phyloP scores from a whole-genome alignment of 73 alveolate species.

The Paraurostyla sp. region DNA sequence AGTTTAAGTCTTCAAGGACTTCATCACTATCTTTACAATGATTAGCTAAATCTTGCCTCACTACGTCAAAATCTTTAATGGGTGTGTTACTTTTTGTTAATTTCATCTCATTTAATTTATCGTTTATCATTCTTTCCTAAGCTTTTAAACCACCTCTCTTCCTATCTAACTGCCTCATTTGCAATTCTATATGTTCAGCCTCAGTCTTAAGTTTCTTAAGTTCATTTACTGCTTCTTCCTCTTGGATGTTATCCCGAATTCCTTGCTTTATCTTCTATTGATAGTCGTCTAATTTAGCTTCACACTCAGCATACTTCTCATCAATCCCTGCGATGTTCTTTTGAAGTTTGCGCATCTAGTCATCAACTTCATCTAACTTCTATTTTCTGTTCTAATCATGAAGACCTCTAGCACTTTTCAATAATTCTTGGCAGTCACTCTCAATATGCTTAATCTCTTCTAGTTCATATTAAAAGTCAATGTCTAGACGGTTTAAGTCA shows the following conservation, averaged over 20 bases:
- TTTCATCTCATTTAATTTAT: not conserved
- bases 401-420: not conserved
- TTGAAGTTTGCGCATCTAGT: not conserved
- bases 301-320: not conserved
- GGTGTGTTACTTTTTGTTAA: not conserved
- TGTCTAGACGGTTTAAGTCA: not conserved
- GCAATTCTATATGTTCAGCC: not conserved
- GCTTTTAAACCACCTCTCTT: not conserved
- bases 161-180: not conserved
- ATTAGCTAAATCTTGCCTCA: not conserved
- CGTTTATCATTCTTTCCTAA: not conserved
- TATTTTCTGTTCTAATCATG: not conserved
- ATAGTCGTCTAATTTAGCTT: conserved; percentile 30
- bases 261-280: conserved; percentile 6
- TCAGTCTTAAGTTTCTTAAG: not conserved
- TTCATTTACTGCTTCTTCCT: not conserved
- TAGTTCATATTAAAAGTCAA: not conserved
- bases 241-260: not conserved
- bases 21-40: not conserved
- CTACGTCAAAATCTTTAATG: conserved; percentile 7
- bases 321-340: not conserved
- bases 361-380: not conserved
- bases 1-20: not conserved
- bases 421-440: not conserved
- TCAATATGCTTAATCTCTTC: conserved; percentile 1